These are phyloP conservation scores for Oryza glaberrima DNA, from an alignment of 176 grass and related monocot genomes.

Conservation along the genomic window DNA sequence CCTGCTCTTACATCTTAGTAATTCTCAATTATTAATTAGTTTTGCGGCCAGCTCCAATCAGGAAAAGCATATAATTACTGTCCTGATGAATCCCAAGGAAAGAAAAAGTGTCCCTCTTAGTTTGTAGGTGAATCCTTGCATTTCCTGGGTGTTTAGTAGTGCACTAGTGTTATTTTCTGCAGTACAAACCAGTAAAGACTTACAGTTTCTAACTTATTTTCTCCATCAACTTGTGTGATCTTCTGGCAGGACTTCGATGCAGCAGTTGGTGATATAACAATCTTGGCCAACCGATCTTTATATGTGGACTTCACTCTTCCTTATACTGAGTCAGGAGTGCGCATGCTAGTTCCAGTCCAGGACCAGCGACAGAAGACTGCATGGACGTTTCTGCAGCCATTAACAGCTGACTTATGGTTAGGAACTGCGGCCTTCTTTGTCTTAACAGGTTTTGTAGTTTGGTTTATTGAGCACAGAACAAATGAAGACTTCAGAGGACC, in stretches of 20 bases:
- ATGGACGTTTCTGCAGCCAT: conserved; percentile 79
- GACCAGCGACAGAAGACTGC: conserved; percentile 59
- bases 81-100: background rate
- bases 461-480: conserved; percentile 76
- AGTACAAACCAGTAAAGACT: background rate
- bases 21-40: background rate
- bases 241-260: conserved; percentile 67
- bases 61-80: background rate
- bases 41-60: conserved; percentile 1
- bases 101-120: background rate
- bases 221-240: conserved; percentile 1
- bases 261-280: conserved; percentile 77
- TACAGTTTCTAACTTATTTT: background rate
- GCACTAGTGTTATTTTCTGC: background rate
- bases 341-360: conserved; percentile 68
- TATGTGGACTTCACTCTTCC: conserved; percentile 89
- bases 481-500: conserved; percentile 75
- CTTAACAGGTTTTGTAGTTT: conserved; percentile 67
- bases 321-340: conserved; percentile 73
- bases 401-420: conserved; percentile 66
- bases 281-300: conserved; percentile 67
- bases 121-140: background rate
- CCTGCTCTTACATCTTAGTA: too few relatives aligned
- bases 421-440: conserved; percentile 61
- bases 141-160: background rate